Evolutionary conservation across 164 flowering plant genomes (phyloP).

Genomic region (Tetrastigma voinierianum): DNA sequence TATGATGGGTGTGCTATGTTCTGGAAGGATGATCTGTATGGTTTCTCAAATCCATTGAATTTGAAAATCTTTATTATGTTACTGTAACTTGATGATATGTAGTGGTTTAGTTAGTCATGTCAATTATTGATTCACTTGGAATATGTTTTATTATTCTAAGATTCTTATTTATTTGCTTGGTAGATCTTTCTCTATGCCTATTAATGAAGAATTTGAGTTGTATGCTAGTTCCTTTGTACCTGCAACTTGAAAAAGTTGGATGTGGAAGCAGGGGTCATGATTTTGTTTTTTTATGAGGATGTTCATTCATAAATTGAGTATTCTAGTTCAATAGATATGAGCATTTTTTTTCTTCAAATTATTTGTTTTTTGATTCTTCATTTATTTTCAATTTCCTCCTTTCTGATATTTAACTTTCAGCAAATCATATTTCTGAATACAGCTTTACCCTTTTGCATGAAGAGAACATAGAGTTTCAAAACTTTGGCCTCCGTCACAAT

Average conservation of each 20-base stretch:
- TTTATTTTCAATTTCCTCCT: background rate
- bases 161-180: background rate
- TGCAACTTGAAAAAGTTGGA: background rate
- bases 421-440: slow-evolving; percentile 15
- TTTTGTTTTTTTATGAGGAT: too few relatives aligned
- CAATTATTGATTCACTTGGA: background rate
- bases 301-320: too few relatives aligned
- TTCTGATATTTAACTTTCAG: slow-evolving; percentile 2
- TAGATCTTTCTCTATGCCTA: background rate
- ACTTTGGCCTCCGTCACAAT: slow-evolving; percentile 83
- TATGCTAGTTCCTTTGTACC: background rate
- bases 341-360: background rate
- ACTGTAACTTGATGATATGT: too few relatives aligned
- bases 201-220: background rate
- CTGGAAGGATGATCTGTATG: slow-evolving; percentile 76
- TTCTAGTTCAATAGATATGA: background rate
- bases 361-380: background rate
- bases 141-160: background rate
- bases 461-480: slow-evolving; percentile 71
- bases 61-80: background rate
- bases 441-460: slow-evolving; percentile 74
- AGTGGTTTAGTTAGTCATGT: background rate
- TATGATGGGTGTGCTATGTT: slow-evolving; percentile 91
- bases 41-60: slow-evolving; percentile 4
- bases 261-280: too few relatives aligned